phyloP scores from a whole-genome alignment of 352 stramenopile species.

The Phytophthora melonis region DNA sequence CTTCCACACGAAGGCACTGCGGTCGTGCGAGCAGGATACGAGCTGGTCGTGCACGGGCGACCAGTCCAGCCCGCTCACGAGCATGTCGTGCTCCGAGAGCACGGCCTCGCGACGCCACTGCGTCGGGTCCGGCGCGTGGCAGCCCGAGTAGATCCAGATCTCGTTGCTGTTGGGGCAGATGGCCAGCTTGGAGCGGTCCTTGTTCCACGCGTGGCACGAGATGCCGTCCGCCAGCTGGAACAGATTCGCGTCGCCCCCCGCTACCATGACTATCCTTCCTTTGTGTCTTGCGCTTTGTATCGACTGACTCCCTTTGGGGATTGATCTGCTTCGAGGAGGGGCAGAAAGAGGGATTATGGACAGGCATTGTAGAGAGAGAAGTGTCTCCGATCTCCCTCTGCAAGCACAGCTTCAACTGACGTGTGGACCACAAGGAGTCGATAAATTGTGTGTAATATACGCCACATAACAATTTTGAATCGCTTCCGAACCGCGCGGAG shows the following conservation, averaged over 20 bases:
- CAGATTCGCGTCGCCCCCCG: slow-evolving; percentile 60
- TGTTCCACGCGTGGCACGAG: slow-evolving; percentile 94
- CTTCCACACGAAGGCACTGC: slow-evolving; percentile 96
- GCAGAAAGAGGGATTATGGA: slow-evolving; percentile 19
- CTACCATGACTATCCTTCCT: slow-evolving; percentile 16
- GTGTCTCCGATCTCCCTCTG: slow-evolving; percentile 47
- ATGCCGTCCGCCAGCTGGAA: slow-evolving; percentile 88
- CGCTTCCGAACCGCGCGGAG: not conserved
- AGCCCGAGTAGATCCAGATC: slow-evolving; percentile 93
- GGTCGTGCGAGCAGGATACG: slow-evolving; percentile 95
- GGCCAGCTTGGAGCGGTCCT: slow-evolving; percentile 89
- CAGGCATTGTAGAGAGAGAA: slow-evolving; percentile 32
- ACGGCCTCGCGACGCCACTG: slow-evolving; percentile 90
- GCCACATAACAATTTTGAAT: slow-evolving; percentile 26
- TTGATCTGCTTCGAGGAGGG: slow-evolving; percentile 1
- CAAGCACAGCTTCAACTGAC: slow-evolving; percentile 50
- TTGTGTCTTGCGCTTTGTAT: slow-evolving; percentile 31
- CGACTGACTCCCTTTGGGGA: slow-evolving; percentile 32
- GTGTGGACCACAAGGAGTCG: slow-evolving; percentile 1
- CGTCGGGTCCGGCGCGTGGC: slow-evolving; percentile 72
- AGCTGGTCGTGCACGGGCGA: slow-evolving; percentile 93
- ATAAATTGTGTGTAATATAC: slow-evolving; percentile 13
- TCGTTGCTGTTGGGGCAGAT: slow-evolving; percentile 94
- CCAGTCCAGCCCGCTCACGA: slow-evolving; percentile 94
- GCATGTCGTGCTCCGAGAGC: slow-evolving; percentile 93